These are phyloP conservation scores for Nicotiana attenuata DNA, from an alignment of 257 asterid species.

Conservation along the genomic window DNA sequence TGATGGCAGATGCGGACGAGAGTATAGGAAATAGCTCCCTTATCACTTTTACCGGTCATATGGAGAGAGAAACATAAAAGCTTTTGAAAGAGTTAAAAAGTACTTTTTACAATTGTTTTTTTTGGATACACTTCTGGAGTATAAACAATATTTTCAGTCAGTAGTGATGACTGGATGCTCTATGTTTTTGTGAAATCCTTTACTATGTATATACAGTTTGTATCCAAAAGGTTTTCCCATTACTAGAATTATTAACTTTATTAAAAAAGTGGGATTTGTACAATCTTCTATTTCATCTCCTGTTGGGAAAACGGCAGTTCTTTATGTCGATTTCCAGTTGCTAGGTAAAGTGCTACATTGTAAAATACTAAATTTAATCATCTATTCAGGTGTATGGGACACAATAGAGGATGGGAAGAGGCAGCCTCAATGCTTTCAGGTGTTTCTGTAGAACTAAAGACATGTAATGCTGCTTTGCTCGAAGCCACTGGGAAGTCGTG, in stretches of 20 bases:
- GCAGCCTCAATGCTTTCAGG: constrained; percentile 91
- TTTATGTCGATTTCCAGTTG: not conserved
- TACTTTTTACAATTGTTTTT: not conserved
- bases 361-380: not conserved
- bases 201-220: not conserved
- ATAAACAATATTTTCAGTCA: not conserved
- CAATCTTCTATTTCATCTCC: not conserved
- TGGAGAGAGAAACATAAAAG: not conserved
- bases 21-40: not conserved
- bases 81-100: not conserved
- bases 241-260: not conserved
- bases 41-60: not conserved
- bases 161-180: not conserved
- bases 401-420: constrained; percentile 94
- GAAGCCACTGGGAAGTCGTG: constrained; percentile 86
- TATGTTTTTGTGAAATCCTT: not conserved
- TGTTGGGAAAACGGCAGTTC: not conserved
- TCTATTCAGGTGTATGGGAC: constrained; percentile 95
- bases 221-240: not conserved
- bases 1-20: not conserved
- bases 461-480: constrained; percentile 91
- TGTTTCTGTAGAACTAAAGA: constrained; percentile 64
- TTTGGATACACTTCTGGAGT: not conserved
- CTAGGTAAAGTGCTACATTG: not conserved
- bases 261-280: not conserved